Conservation (phyloP, 768 basidiomycete genomes). For the Sarcomyxa edulis region DNA sequence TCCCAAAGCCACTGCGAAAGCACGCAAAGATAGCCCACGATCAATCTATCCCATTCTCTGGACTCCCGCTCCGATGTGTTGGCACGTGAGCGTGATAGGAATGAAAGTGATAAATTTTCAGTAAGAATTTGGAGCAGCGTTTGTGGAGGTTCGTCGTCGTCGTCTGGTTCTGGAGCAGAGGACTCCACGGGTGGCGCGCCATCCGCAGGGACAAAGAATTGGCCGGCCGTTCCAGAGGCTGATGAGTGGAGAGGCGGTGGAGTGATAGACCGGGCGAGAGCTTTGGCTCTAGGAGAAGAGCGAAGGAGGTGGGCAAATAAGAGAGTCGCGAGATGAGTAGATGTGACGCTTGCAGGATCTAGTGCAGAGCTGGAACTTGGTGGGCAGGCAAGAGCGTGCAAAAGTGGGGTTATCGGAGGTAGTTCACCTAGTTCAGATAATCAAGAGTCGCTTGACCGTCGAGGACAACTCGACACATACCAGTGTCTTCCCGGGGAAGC, state of each 20-base stretch:
- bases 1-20: constrained; percentile 97
- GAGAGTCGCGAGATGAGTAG: constrained; percentile 69
- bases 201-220: constrained; percentile 79
- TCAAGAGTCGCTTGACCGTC: too few species aligned
- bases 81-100: constrained; percentile 68
- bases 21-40: constrained; percentile 79
- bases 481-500: constrained; percentile 53
- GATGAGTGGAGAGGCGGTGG: constrained; percentile 37
- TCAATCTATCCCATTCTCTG: constrained; percentile 86
- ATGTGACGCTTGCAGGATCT: constrained; percentile 49
- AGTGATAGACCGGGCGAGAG: constrained; percentile 57
- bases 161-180: constrained; percentile 25
- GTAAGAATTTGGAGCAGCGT: constrained; percentile 79
- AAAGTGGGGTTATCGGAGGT: constrained; percentile 57
- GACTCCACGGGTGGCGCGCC: constrained; percentile 33
- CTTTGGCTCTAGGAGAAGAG: constrained; percentile 59
- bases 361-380: constrained; percentile 50
- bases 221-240: constrained; percentile 24
- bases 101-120: constrained; percentile 85
- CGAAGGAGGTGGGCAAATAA: constrained; percentile 79
- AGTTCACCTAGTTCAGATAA: constrained; percentile 21
- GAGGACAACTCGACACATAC: too few species aligned
- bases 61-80: constrained; percentile 66
- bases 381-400: constrained; percentile 60
- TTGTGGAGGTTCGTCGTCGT: constrained; percentile 63